Conservation (phyloP, 139 green algal species). For the Chlorella sp. region DNA sequence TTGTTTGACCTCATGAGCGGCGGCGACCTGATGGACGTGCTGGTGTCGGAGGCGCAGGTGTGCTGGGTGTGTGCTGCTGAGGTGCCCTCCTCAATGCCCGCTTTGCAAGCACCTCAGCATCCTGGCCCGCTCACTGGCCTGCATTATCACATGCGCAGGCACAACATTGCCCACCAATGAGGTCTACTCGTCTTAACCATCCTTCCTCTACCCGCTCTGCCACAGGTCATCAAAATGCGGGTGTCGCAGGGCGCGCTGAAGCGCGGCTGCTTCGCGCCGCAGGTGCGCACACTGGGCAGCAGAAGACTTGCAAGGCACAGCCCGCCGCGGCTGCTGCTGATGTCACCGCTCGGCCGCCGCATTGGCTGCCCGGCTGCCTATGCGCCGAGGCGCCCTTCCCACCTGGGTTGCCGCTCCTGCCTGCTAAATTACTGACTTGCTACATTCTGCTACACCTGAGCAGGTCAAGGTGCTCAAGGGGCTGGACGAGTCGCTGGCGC, state of each 20-base stretch:
- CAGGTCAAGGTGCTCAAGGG: conserved; percentile 77
- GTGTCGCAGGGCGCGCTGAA: conserved; percentile 50
- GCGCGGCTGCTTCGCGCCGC: conserved; percentile 59
- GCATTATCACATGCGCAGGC: not conserved
- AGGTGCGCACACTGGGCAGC: conserved; percentile 21
- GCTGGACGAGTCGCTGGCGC: conserved; percentile 83
- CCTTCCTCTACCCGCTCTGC: not conserved
- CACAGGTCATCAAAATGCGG: conserved; percentile 71
- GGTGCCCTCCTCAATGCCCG: not conserved
- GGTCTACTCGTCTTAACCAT: too few relatives aligned
- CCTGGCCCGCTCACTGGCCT: not conserved
- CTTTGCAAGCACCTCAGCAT: not conserved
- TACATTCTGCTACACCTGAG: not conserved
- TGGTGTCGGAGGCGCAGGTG: conserved; percentile 84
- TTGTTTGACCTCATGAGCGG: conserved; percentile 94
- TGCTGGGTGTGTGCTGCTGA: too few relatives aligned
- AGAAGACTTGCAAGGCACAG: not conserved
- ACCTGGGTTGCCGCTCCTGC: too few relatives aligned
- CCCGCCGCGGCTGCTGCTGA: not conserved
- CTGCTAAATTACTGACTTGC: not conserved
- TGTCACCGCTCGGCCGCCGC: too few relatives aligned
- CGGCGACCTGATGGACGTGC: conserved; percentile 96
- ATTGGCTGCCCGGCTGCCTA: too few relatives aligned
- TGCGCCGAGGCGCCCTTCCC: too few relatives aligned
- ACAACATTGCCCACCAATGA: too few relatives aligned